A percentile compares a stretch with the other conserved stretches of the same genome.
Conservation (phyloP, 495 filamentous ascomycete species). For the Thermothielavioides terrestris region DNA sequence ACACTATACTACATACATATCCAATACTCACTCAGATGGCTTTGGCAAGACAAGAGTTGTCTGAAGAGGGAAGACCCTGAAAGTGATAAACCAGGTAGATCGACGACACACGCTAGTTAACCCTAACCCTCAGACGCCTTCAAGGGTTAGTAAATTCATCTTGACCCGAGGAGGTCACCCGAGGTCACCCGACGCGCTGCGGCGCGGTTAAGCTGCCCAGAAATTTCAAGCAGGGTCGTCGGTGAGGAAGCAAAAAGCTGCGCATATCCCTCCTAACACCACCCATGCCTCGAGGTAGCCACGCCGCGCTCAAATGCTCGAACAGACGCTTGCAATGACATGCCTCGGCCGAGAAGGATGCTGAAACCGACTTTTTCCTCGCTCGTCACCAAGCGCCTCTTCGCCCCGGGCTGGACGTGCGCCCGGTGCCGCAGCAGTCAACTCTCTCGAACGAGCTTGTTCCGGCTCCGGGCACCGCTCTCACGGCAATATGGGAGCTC, state of each 20-base stretch:
- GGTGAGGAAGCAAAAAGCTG: not conserved
- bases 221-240: constrained; percentile 3
- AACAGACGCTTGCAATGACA: not conserved
- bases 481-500: constrained; percentile 27
- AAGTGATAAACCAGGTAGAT: too few relatives aligned
- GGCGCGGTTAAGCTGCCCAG: constrained; percentile 1
- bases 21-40: too few relatives aligned
- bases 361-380: constrained; percentile 16
- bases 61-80: too few relatives aligned
- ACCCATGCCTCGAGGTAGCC: not conserved
- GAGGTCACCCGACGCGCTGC: constrained; percentile 1
- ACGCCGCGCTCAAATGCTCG: not conserved
- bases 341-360: constrained; percentile 5
- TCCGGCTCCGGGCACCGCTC: constrained; percentile 19
- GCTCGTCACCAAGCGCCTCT: constrained; percentile 14
- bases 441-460: constrained; percentile 6
- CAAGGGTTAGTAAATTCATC: too few relatives aligned
- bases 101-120: too few relatives aligned
- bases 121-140: constrained; percentile 5
- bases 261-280: not conserved
- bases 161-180: not conserved
- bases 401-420: constrained; percentile 29
- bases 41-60: too few relatives aligned
- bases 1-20: too few relatives aligned
- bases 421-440: constrained; percentile 36